phyloP scores from a whole-genome alignment of 176 grass and related monocot genomes.

The Pontederia paniculata region DNA sequence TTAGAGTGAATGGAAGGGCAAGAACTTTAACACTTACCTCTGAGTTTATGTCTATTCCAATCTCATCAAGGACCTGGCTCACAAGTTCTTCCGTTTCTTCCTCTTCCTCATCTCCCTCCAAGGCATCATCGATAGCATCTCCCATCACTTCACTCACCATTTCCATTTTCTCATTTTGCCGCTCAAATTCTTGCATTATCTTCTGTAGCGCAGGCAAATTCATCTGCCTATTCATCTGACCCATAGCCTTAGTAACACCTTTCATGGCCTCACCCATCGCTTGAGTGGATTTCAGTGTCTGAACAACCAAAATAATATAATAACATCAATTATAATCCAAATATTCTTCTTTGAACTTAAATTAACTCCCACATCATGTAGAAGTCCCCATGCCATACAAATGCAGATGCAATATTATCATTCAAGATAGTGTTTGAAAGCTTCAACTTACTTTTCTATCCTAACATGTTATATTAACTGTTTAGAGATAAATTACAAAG shows the following conservation, averaged over 20 bases:
- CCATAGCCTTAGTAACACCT: conserved; percentile 68
- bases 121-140: background rate
- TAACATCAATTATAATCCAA: background rate
- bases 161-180: conserved; percentile 61
- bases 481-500: too few relatives aligned
- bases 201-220: conserved; percentile 54
- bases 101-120: conserved; percentile 1
- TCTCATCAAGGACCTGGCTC: background rate
- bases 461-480: too few relatives aligned
- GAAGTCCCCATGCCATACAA: background rate
- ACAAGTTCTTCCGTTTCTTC: background rate
- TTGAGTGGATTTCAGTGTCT: conserved; percentile 89
- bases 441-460: too few relatives aligned
- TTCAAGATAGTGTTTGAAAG: too few relatives aligned
- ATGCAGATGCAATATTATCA: too few relatives aligned
- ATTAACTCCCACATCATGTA: background rate
- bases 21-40: too few relatives aligned
- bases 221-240: conserved; percentile 71
- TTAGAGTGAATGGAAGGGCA: too few relatives aligned
- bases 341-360: too few relatives aligned
- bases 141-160: conserved; percentile 4
- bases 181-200: conserved; percentile 69
- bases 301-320: background rate
- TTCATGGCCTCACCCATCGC: conserved; percentile 88
- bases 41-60: too few relatives aligned